A percentile compares a stretch with the other conserved stretches of the same genome.
Evolutionary conservation across 2,329 filamentous ascomycete genomes (phyloP).

Genomic region (Penicillium sp.): DNA sequence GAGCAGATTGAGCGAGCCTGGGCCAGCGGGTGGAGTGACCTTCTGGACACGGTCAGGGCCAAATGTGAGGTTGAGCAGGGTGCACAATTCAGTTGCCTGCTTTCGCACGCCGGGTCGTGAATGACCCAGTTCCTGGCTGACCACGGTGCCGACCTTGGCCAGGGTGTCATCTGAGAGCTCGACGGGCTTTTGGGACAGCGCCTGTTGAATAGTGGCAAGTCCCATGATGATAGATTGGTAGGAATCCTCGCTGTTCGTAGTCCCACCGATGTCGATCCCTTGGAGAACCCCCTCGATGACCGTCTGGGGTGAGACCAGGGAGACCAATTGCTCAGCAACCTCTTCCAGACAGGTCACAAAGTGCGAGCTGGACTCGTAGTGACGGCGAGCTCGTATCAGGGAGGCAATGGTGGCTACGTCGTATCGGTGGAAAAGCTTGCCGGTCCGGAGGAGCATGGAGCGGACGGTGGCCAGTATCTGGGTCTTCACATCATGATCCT

Average conservation of each 20-base stretch:
- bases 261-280: constrained; percentile 34
- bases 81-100: constrained; percentile 43
- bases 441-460: constrained; percentile 43
- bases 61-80: constrained; percentile 35
- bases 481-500: constrained; percentile 44
- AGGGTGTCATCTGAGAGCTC: constrained; percentile 30
- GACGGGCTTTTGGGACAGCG: constrained; percentile 20
- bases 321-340: constrained; percentile 41
- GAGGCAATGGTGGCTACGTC: constrained; percentile 42
- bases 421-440: constrained; percentile 39
- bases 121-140: constrained; percentile 37
- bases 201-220: constrained; percentile 26
- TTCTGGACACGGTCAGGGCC: constrained; percentile 33
- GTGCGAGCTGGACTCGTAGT: constrained; percentile 45
- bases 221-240: constrained; percentile 43
- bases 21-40: constrained; percentile 35
- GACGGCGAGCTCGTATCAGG: constrained; percentile 42
- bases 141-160: constrained; percentile 38
- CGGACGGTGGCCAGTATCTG: constrained; percentile 49
- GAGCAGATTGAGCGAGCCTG: constrained; percentile 40
- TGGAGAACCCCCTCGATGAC: constrained; percentile 40
- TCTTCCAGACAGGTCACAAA: constrained; percentile 47
- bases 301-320: constrained; percentile 24
- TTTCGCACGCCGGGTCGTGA: constrained; percentile 44
- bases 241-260: constrained; percentile 36